phyloP scores from a whole-genome alignment of 495 filamentous ascomycete species.

The Neurospora hispaniola region DNA sequence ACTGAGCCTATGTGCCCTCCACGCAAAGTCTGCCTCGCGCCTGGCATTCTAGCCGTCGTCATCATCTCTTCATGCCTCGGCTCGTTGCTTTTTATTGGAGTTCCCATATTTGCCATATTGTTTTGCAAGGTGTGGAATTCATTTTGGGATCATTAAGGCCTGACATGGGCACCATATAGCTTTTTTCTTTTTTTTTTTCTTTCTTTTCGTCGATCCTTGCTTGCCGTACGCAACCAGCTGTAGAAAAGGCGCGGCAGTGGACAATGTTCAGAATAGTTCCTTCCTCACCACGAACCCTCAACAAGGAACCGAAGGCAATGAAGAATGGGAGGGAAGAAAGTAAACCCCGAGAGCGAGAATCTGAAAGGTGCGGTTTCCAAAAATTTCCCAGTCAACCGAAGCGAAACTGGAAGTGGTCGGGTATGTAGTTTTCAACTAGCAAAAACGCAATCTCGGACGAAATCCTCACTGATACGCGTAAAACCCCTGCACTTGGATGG shows the following conservation, averaged over 20 bases:
- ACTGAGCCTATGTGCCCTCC: not conserved
- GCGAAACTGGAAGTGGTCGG: conserved; percentile 32
- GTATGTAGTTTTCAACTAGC: conserved; percentile 48
- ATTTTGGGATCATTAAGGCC: not conserved
- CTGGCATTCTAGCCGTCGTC: not conserved
- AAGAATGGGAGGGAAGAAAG: conserved; percentile 7
- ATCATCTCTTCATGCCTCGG: not conserved
- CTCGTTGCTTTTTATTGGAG: not conserved
- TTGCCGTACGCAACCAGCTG: too few relatives aligned
- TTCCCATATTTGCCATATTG: not conserved
- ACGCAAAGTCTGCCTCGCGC: not conserved
- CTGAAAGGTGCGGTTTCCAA: conserved; percentile 5
- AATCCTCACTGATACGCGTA: conserved; percentile 44
- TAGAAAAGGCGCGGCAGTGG: not conserved
- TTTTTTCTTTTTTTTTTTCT: too few relatives aligned
- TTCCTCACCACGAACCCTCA: conserved; percentile 17
- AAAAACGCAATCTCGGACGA: conserved; percentile 45
- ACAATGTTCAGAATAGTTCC: not conserved
- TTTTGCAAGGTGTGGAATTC: not conserved
- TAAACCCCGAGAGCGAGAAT: not conserved
- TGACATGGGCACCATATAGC: not conserved
- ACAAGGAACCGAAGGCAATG: conserved; percentile 19
- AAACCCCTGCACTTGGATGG: conserved; percentile 34
- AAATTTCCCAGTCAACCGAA: conserved; percentile 20
- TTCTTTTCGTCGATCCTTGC: too few relatives aligned